Percentiles rank a stretch among this genome's conserved stretches.
Conservation (phyloP, 192 early-diverging fungal genomes). For the Coemansia sp. region DNA sequence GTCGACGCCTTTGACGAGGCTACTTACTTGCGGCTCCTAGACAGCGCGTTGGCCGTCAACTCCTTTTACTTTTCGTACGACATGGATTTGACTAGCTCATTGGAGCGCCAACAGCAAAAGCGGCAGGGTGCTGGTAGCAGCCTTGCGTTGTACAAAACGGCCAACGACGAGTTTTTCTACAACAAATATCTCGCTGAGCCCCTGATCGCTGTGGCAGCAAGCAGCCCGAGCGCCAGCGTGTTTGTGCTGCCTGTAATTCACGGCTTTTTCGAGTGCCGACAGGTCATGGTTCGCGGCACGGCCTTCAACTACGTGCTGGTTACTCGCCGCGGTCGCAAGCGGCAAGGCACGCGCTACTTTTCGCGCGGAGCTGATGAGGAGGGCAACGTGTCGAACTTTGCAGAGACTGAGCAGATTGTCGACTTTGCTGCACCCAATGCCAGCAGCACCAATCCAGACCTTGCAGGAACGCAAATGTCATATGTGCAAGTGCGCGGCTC, state of each 20-base stretch:
- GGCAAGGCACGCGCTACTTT: slow-evolving; percentile 89
- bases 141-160: slow-evolving; percentile 44
- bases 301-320: slow-evolving; percentile 79
- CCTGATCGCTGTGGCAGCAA: slow-evolving; percentile 62
- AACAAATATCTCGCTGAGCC: slow-evolving; percentile 72
- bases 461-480: slow-evolving; percentile 56
- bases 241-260: slow-evolving; percentile 91
- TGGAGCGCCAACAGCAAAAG: slow-evolving; percentile 68
- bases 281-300: slow-evolving; percentile 65
- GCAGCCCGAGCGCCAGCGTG: slow-evolving; percentile 45
- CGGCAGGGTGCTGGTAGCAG: not conserved
- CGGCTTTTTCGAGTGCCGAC: slow-evolving; percentile 73
- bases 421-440: slow-evolving; percentile 56
- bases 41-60: slow-evolving; percentile 55
- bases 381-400: slow-evolving; percentile 95
- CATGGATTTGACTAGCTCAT: slow-evolving; percentile 82
- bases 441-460: slow-evolving; percentile 11
- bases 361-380: slow-evolving; percentile 88
- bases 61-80: slow-evolving; percentile 85
- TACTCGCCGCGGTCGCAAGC: slow-evolving; percentile 78
- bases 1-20: slow-evolving; percentile 61
- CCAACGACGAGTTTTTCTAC: slow-evolving; percentile 96
- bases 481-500: slow-evolving; percentile 96
- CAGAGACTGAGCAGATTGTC: slow-evolving; percentile 95
- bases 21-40: slow-evolving; percentile 63